Evolutionary conservation across 179 eudicot genomes (phyloP).

Genomic region (Actinidia arguta): DNA sequence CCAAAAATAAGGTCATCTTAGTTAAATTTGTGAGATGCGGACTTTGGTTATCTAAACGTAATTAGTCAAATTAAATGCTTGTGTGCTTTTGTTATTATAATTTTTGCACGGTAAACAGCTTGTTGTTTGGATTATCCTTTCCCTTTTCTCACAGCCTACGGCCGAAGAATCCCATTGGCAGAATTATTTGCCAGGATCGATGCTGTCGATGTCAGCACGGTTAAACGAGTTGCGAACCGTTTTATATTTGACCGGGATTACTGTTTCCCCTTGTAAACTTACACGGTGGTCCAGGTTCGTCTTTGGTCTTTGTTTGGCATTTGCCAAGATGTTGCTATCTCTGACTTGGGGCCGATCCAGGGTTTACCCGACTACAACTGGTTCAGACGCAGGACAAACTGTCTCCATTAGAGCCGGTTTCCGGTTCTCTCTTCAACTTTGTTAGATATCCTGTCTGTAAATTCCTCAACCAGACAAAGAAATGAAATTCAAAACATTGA

Average conservation of each 20-base stretch:
- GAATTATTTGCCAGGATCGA: slow-evolving; percentile 90
- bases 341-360: slow-evolving; percentile 82
- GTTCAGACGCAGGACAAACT: slow-evolving; percentile 96
- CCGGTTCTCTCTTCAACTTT: too few species aligned
- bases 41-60: too few species aligned
- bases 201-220: slow-evolving; percentile 76
- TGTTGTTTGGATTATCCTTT: not conserved
- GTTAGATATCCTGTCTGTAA: too few species aligned
- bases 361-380: slow-evolving; percentile 91
- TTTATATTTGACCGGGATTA: slow-evolving; percentile 81
- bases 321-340: slow-evolving; percentile 84
- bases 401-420: too few species aligned
- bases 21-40: too few species aligned
- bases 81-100: too few species aligned
- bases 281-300: too few species aligned
- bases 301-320: not conserved
- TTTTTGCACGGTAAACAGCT: not conserved
- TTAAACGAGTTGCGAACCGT: slow-evolving; percentile 84
- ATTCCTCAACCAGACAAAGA: too few species aligned
- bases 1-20: too few species aligned
- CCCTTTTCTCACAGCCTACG: slow-evolving; percentile 74
- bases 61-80: too few species aligned
- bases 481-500: too few species aligned
- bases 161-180: slow-evolving; percentile 82
- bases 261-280: too few species aligned